These are phyloP conservation scores for Ceratocystis huliohia DNA, from an alignment of 2,329 filamentous ascomycete genomes.

Conservation along the genomic window DNA sequence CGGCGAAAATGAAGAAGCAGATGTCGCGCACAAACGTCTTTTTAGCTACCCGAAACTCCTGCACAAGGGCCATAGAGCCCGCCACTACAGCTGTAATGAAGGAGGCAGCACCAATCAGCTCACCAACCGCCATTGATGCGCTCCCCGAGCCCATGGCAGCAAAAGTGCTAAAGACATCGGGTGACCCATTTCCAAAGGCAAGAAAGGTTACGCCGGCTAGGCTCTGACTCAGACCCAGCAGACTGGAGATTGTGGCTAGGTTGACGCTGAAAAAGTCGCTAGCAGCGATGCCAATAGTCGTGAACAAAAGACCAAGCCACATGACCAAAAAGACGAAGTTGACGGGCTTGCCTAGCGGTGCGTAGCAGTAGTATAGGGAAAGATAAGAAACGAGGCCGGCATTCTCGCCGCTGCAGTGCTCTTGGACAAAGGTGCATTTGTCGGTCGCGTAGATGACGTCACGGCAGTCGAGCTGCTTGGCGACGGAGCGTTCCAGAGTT, in stretches of 20 bases:
- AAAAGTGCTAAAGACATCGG: slow-evolving; percentile 97
- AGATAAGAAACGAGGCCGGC: slow-evolving; percentile 83
- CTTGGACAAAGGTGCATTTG: slow-evolving; percentile 73
- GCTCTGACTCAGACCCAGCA: slow-evolving; percentile 89
- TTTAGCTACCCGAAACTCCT: slow-evolving; percentile 81
- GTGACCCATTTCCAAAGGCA: slow-evolving; percentile 93
- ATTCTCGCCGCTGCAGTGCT: slow-evolving; percentile 78
- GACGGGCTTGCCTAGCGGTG: slow-evolving; percentile 54
- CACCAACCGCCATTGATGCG: slow-evolving; percentile 89
- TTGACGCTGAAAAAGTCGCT: slow-evolving; percentile 99
- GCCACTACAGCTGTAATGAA: slow-evolving; percentile 96
- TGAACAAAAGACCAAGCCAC: slow-evolving; percentile 86
- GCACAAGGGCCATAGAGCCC: slow-evolving; percentile 92
- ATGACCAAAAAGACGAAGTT: slow-evolving; percentile 66
- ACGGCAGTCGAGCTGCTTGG: slow-evolving; percentile 46
- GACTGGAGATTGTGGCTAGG: slow-evolving; percentile 76
- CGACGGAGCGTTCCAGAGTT: background rate
- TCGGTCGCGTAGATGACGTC: slow-evolving; percentile 64
- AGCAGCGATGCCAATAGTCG: slow-evolving; percentile 91
- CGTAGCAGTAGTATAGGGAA: slow-evolving; percentile 74
- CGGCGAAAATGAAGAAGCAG: slow-evolving; percentile 77
- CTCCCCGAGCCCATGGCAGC: slow-evolving; percentile 95
- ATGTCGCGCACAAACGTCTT: slow-evolving; percentile 88
- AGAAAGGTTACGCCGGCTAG: slow-evolving; percentile 92
- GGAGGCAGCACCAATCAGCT: slow-evolving; percentile 84